phyloP scores from a whole-genome alignment of 768 basidiomycete species.

The Mycena chlorophos region DNA sequence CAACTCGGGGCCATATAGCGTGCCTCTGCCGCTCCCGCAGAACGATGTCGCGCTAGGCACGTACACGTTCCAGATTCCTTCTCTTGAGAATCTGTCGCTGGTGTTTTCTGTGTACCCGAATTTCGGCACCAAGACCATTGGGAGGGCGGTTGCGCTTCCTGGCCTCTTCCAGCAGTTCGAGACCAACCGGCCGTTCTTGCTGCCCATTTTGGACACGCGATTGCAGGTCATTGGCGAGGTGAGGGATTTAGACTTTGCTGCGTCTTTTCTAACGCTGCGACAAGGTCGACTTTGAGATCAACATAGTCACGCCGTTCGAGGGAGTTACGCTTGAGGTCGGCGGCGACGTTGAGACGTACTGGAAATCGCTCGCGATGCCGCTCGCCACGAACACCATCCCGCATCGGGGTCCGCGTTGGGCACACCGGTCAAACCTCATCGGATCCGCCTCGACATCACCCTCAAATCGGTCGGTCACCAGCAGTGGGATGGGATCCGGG shows the following conservation, averaged over 20 bases:
- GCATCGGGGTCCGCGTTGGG: conserved; percentile 37
- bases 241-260: conserved; percentile 12
- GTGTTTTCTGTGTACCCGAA: conserved; percentile 97
- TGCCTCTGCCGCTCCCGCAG: conserved; percentile 87
- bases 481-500: conserved; percentile 32
- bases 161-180: conserved; percentile 62
- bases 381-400: conserved; percentile 43
- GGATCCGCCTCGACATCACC: conserved; percentile 72
- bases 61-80: conserved; percentile 85
- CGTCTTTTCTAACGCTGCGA: conserved; percentile 9
- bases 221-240: conserved; percentile 95
- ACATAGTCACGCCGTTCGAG: conserved; percentile 84
- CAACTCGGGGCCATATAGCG: conserved; percentile 85
- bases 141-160: conserved; percentile 85
- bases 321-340: conserved; percentile 93
- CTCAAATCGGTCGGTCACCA: conserved; percentile 54
- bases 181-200: conserved; percentile 53
- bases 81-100: conserved; percentile 69
- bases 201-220: conserved; percentile 90
- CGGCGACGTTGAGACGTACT: conserved; percentile 95
- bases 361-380: conserved; percentile 79
- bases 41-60: conserved; percentile 60
- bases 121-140: conserved; percentile 96
- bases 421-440: conserved; percentile 44
- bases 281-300: conserved; percentile 86